Conservation (phyloP, 2,329 filamentous ascomycete species). For the Penicillium crustosum region DNA sequence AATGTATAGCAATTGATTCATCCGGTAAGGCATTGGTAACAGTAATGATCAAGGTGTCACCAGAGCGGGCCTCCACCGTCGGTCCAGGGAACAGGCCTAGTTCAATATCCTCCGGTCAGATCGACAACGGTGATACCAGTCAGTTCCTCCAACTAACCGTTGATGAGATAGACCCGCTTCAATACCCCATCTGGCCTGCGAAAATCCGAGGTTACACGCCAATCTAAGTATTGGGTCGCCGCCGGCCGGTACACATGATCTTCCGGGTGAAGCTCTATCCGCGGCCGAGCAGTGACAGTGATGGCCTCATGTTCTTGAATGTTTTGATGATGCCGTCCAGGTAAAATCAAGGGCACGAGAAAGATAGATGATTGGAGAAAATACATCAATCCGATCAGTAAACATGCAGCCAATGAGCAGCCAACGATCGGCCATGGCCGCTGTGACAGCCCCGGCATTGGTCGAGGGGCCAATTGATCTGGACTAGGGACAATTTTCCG, state of each 20-base stretch:
- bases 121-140: background rate
- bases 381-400: conserved; percentile 18
- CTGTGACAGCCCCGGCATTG: background rate
- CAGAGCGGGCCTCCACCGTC: conserved; percentile 50
- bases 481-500: conserved; percentile 10
- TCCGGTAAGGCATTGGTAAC: conserved; percentile 44
- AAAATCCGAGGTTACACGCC: conserved; percentile 43
- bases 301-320: background rate
- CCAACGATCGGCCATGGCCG: conserved; percentile 10
- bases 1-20: conserved; percentile 48
- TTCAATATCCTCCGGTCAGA: conserved; percentile 5
- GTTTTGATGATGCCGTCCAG: background rate
- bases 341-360: conserved; percentile 3
- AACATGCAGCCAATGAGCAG: conserved; percentile 18
- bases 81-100: conserved; percentile 50
- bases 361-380: conserved; percentile 9
- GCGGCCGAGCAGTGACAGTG: conserved; percentile 16
- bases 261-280: conserved; percentile 43
- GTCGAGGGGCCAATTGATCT: background rate
- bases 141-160: conserved; percentile 37
- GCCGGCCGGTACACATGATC: conserved; percentile 42
- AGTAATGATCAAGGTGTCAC: conserved; percentile 47
- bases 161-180: conserved; percentile 53
- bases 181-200: conserved; percentile 52
- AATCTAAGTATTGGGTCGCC: conserved; percentile 37